A percentile compares a stretch with the other conserved stretches of the same genome.
Conservation (phyloP, 495 filamentous ascomycete genomes). For the Amorphotheca resinae region DNA sequence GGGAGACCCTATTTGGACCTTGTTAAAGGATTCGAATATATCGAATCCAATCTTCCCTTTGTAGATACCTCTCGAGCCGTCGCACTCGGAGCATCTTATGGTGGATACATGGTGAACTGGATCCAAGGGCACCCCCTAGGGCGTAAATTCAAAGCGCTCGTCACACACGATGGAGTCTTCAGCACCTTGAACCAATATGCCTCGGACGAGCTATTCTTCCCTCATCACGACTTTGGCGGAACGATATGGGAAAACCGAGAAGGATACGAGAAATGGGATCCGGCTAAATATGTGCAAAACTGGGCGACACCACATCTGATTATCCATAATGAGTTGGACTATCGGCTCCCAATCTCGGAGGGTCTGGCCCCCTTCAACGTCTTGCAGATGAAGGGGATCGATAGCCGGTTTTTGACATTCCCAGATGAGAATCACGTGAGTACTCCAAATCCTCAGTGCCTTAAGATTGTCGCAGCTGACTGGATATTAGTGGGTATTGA, state of each 20-base stretch:
- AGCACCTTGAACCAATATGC: constrained; percentile 61
- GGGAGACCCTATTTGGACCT: constrained; percentile 68
- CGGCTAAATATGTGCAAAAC: constrained; percentile 44
- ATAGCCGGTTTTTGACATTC: constrained; percentile 68
- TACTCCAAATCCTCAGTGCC: background rate
- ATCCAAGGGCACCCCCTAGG: constrained; percentile 57
- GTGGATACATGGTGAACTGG: constrained; percentile 83
- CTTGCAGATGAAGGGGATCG: constrained; percentile 58
- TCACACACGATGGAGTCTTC: constrained; percentile 86
- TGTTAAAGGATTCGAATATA: constrained; percentile 67
- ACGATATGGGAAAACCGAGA: constrained; percentile 61
- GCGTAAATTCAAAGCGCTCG: constrained; percentile 77
- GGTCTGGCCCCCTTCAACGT: constrained; percentile 83
- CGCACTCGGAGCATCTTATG: constrained; percentile 72
- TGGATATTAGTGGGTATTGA: constrained; percentile 62
- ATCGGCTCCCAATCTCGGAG: constrained; percentile 71
- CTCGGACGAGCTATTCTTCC: constrained; percentile 84
- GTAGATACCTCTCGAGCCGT: constrained; percentile 70
- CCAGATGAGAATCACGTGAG: constrained; percentile 63
- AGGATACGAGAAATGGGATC: constrained; percentile 75
- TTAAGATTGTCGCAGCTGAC: constrained; percentile 13
- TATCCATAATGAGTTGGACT: constrained; percentile 88
- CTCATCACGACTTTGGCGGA: constrained; percentile 69
- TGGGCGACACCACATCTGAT: constrained; percentile 71
- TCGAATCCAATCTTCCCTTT: constrained; percentile 56